Evolutionary conservation across 2,329 filamentous ascomycete species (phyloP).

Genomic region (Gaeumannomyces sp.): DNA sequence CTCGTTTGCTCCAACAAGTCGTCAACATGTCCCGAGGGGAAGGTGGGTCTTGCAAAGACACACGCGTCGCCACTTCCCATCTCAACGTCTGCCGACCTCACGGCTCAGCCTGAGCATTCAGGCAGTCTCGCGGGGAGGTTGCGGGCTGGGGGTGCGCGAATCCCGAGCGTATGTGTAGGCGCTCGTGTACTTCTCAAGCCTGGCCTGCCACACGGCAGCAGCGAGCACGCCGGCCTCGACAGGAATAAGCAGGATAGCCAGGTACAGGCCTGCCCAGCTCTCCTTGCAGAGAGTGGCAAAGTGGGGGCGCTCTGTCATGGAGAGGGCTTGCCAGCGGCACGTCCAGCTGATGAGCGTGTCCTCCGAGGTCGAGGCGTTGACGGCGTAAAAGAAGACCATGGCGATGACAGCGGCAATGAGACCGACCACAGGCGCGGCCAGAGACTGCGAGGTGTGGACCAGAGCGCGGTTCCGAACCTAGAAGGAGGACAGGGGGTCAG

Average conservation of each 20-base stretch:
- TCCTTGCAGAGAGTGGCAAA: slow-evolving; percentile 52
- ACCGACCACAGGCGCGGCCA: slow-evolving; percentile 35
- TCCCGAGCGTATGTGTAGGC: slow-evolving; percentile 28
- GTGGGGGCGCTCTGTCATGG: slow-evolving; percentile 45
- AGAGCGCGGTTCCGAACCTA: slow-evolving; percentile 33
- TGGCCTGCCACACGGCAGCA: slow-evolving; percentile 37
- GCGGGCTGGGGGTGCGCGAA: slow-evolving; percentile 23
- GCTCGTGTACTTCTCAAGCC: slow-evolving; percentile 36
- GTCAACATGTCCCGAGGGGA: neutral
- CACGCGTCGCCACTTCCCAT: neutral
- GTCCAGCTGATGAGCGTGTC: slow-evolving; percentile 58
- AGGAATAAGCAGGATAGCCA: slow-evolving; percentile 51
- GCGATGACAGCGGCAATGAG: slow-evolving; percentile 44
- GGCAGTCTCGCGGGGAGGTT: neutral
- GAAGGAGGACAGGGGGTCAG: slow-evolving; percentile 8
- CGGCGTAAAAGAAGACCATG: slow-evolving; percentile 51
- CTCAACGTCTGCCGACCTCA: neutral
- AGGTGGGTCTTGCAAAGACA: neutral
- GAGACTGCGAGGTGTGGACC: slow-evolving; percentile 30
- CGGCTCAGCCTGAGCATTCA: neutral
- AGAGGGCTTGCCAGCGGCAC: slow-evolving; percentile 52
- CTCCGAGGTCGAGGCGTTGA: slow-evolving; percentile 44
- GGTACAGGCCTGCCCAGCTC: slow-evolving; percentile 46
- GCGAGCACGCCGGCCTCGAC: slow-evolving; percentile 45
- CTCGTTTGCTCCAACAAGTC: neutral